Percentiles rank a stretch among this genome's conserved stretches.
These are phyloP conservation scores for Fusarium chuoi DNA, from an alignment of 2,329 filamentous ascomycete species.

Conservation along the genomic window DNA sequence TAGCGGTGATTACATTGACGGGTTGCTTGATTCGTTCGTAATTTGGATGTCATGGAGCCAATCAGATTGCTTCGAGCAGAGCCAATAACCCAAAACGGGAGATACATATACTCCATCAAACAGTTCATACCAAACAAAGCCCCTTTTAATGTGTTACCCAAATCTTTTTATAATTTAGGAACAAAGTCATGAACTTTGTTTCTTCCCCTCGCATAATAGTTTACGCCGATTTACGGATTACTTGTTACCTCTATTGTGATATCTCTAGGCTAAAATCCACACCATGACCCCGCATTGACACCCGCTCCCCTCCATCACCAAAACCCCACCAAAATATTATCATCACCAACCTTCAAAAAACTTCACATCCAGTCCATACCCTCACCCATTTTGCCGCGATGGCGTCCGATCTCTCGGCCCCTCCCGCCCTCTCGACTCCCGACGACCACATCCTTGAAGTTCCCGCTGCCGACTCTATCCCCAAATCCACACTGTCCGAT, in stretches of 20 bases:
- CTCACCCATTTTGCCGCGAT: slow-evolving; percentile 46
- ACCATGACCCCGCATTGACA: slow-evolving; percentile 47
- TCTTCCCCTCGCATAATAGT: too few relatives aligned
- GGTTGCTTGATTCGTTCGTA: slow-evolving; percentile 19
- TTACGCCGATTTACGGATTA: not conserved
- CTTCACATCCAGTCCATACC: not conserved
- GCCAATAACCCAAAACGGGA: not conserved
- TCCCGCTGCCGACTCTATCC: slow-evolving; percentile 52
- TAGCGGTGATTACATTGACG: slow-evolving; percentile 10
- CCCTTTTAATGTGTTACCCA: too few relatives aligned
- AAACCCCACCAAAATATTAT: slow-evolving; percentile 39
- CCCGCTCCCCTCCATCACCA: slow-evolving; percentile 30
- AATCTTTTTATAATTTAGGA: too few relatives aligned
- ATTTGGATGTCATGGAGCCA: not conserved
- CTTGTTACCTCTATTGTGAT: not conserved
- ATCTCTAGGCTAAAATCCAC: not conserved
- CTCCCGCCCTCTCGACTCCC: slow-evolving; percentile 72
- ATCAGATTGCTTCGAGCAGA: not conserved
- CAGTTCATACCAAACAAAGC: fast-evolving
- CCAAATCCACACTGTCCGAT: slow-evolving; percentile 58
- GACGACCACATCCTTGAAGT: slow-evolving; percentile 68
- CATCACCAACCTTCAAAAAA: slow-evolving; percentile 19
- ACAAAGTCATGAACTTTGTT: too few relatives aligned
- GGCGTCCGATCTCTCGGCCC: slow-evolving; percentile 59
- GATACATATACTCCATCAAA: not conserved